phyloP scores from a whole-genome alignment of 768 basidiomycete species.

The Pisolithus albus region DNA sequence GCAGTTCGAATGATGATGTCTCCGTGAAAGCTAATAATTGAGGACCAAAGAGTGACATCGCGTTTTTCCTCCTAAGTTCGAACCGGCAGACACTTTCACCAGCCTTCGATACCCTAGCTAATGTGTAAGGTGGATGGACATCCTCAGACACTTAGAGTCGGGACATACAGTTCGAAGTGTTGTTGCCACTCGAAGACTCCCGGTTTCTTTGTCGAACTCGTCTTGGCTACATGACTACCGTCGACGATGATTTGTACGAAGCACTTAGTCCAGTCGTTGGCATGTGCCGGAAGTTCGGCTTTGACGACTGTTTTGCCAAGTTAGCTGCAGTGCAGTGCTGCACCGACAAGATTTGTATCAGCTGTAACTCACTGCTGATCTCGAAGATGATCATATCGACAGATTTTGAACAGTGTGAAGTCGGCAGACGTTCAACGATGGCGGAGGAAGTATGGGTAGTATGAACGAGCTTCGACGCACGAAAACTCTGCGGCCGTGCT shows the following conservation, averaged over 20 bases:
- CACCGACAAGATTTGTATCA: too few species aligned
- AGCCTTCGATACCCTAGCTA: slow-evolving; percentile 8
- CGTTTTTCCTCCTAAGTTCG: slow-evolving; percentile 18
- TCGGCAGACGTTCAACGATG: neutral
- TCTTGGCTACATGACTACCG: slow-evolving; percentile 6
- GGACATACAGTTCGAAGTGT: slow-evolving; percentile 14
- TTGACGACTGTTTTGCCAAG: slow-evolving; percentile 14
- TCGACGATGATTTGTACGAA: slow-evolving; percentile 18
- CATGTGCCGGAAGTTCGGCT: slow-evolving; percentile 15
- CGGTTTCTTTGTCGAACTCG: slow-evolving; percentile 11
- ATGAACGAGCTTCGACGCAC: neutral
- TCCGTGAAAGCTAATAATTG: slow-evolving; percentile 13
- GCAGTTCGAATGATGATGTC: slow-evolving; percentile 12
- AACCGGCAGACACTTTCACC: slow-evolving; percentile 17
- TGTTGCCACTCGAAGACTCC: slow-evolving; percentile 18
- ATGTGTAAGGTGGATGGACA: neutral
- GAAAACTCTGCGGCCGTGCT: too few species aligned
- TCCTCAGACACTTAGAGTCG: neutral
- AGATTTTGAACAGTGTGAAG: neutral
- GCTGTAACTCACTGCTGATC: slow-evolving; percentile 1
- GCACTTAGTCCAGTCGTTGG: slow-evolving; percentile 19
- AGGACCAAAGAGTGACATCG: slow-evolving; percentile 2
- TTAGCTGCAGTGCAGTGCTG: too few species aligned
- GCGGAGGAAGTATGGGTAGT: neutral
- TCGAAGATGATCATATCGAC: neutral